Evolutionary conservation across 352 stramenopile genomes (phyloP).

Genomic region (Globisporangium mamillatum): DNA sequence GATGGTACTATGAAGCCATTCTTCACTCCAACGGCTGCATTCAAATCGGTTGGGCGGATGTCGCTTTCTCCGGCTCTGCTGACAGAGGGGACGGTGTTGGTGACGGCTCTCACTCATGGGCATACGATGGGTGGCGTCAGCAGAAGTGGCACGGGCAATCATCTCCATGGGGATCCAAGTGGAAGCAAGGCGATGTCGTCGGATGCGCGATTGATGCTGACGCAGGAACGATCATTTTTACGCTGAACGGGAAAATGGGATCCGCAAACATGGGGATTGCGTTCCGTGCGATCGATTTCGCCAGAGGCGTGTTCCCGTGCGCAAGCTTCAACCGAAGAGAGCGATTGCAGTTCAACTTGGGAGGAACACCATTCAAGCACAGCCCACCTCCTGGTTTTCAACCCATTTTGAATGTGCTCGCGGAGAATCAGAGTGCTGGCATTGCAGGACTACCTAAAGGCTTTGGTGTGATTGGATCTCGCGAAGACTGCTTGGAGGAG

Average conservation of each 20-base stretch:
- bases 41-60: constrained; percentile 92
- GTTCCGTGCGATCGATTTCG: constrained; percentile 81
- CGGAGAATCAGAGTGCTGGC: constrained; percentile 26
- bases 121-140: constrained; percentile 91
- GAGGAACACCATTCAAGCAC: constrained; percentile 77
- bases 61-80: constrained; percentile 83
- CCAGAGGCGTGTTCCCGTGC: constrained; percentile 80
- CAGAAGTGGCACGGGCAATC: constrained; percentile 89
- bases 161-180: constrained; percentile 86
- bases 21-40: constrained; percentile 91
- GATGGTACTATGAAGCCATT: constrained; percentile 94
- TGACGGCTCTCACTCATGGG: constrained; percentile 91
- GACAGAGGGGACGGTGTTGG: constrained; percentile 90
- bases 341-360: constrained; percentile 85
- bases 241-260: constrained; percentile 89
- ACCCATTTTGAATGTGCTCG: constrained; percentile 73
- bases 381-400: constrained; percentile 70
- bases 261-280: constrained; percentile 85
- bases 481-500: constrained; percentile 85
- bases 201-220: constrained; percentile 89
- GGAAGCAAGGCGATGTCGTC: constrained; percentile 91
- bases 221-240: constrained; percentile 88
- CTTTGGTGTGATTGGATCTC: constrained; percentile 72
- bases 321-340: constrained; percentile 87
- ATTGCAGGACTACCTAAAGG: constrained; percentile 55